Base-by-base conservation (phyloP, 2,329 filamentous ascomycete species). In the Fusarium nanum region DNA sequence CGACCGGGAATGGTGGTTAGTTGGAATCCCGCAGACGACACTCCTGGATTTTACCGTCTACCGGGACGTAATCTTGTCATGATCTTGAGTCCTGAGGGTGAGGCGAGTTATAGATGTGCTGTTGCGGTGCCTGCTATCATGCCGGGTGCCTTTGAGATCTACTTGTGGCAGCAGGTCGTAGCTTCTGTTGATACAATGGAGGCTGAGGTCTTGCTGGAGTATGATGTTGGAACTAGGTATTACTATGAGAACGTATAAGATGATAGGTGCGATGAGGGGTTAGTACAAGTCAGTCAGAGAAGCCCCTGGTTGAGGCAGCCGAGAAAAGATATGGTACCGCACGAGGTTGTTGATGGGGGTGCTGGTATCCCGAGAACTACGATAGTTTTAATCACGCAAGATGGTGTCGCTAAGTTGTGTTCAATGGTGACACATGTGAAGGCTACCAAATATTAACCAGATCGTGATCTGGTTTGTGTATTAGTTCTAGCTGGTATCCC, bases 191-290 rank as follows among this genome's bases (percentile, higher is more conserved):
- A 77, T 1, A 50, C 71, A 63, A 84, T 85, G 81, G 76, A 80
- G 40, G 70, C 62, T 0, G 83, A 84, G 72, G 78, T 84, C 6
- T 60, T 83, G 30, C 63, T 84, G 12, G 81, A 84, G 68, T 84
- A 83, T 66, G 82, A 84, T 69, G 57, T 73, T 5, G 78, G 69
- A 10, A 82, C 82, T n/a, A 74, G 83, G 56, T 84, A 82, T 55
- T 84, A 83, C 67, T 81, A 83, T 46, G 73, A 79, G 25, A 66
- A 62, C 13, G 42, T 75, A 20, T 73, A 58, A 67, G 44, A n/a
- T 60, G 49, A 12, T 18, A 22, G 28, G 20, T 14, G 16, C 6
- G 34, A n/a, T 9, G 10, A n/a, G 20, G 14, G 30, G 14, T 32
- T 14, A 23, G 34, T 28, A 10, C n/a, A 47, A 56, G 34, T 62